These are phyloP conservation scores for Penicillium sp. DNA, from an alignment of 2,329 filamentous ascomycete genomes.

Conservation along the genomic window DNA sequence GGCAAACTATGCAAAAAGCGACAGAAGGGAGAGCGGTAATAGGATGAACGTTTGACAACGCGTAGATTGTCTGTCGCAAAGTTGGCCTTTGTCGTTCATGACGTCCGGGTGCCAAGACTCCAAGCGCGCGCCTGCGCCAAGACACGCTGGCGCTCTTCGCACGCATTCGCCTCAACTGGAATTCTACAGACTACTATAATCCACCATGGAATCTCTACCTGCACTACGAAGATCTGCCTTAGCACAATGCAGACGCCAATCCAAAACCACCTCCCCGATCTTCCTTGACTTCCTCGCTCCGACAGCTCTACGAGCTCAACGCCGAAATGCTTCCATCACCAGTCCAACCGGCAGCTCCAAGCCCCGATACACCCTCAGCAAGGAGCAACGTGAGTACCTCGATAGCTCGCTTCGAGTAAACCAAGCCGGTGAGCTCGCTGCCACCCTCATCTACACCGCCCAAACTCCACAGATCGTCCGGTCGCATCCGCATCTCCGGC, in stretches of 20 bases:
- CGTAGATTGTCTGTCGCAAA: conserved; percentile 18
- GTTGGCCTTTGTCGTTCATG: conserved; percentile 30
- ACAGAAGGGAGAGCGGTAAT: not conserved
- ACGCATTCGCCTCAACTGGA: not conserved
- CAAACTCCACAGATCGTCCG: conserved; percentile 81
- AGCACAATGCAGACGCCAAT: conserved; percentile 11
- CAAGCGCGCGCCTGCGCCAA: conserved; percentile 34
- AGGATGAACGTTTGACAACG: not conserved
- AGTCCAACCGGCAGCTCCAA: conserved; percentile 30
- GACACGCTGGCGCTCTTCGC: conserved; percentile 1
- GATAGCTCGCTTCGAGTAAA: conserved; percentile 88
- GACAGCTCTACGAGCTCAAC: conserved; percentile 26
- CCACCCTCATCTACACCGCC: conserved; percentile 87
- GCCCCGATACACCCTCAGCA: conserved; percentile 60
- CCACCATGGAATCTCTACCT: conserved; percentile 27
- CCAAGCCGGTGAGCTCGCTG: conserved; percentile 95
- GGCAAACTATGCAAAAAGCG: conserved; percentile 12
- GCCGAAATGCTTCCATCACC: conserved; percentile 27
- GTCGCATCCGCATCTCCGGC: conserved; percentile 81
- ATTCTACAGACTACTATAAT: not conserved
- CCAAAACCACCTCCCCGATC: conserved; percentile 21
- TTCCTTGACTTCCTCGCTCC: conserved; percentile 41
- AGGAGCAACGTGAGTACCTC: conserved; percentile 72
- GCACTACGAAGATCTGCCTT: conserved; percentile 23
- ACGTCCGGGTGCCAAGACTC: conserved; percentile 34